Evolutionary conservation across 805 yeast genomes (phyloP), one percentile per base, ranked within the genome.

Genomic region (Jamesozyma hellenica): DNA sequence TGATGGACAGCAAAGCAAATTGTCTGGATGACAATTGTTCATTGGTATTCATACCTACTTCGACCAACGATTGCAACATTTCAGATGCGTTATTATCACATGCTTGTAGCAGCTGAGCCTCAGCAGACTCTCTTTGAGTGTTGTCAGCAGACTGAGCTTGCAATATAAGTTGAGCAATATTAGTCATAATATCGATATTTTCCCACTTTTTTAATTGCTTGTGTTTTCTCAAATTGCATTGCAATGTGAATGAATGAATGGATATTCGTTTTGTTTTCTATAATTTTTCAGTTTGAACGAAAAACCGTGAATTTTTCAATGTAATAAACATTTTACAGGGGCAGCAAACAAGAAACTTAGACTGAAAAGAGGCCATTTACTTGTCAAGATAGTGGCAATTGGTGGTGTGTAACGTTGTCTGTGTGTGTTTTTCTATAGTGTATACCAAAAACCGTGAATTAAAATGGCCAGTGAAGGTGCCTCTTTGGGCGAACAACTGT

Each of bases 401-500:
- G n/a, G n/a, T n/a, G n/a, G n/a, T n/a, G n/a, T n/a, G n/a, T n/a
- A n/a, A n/a, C n/a, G n/a, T n/a, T n/a, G n/a, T n/a, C n/a, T n/a
- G n/a, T n/a, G n/a, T n/a, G n/a, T n/a, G n/a, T n/a, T n/a, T n/a
- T n/a, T n/a, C n/a, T n/a, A n/a, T n/a, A n/a, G n/a, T n/a, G n/a
- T n/a, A n/a, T n/a, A n/a, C n/a, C n/a, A n/a, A n/a, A n/a, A n/a
- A n/a, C n/a, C n/a, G n/a, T n/a, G n/a, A n/a, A n/a, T n/a, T n/a
- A 34, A 34, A 7, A 51, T 48, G 53, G 42, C 43, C 38, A 41
- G 57, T 21, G 76, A 74, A 46, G 95, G 96, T 32, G 96, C 96
- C 5, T 69, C 82, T 7, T 71, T 71, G 42, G 63, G 72, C 16
- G 90, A 90, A 58, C 95, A 85, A 64, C 62, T 90, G 35, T 67